Percentiles rank a stretch among this genome's conserved stretches.
phyloP scores from a whole-genome alignment of 202 grass and related monocot species.

The Schoenoplectus tabernaemontani region DNA sequence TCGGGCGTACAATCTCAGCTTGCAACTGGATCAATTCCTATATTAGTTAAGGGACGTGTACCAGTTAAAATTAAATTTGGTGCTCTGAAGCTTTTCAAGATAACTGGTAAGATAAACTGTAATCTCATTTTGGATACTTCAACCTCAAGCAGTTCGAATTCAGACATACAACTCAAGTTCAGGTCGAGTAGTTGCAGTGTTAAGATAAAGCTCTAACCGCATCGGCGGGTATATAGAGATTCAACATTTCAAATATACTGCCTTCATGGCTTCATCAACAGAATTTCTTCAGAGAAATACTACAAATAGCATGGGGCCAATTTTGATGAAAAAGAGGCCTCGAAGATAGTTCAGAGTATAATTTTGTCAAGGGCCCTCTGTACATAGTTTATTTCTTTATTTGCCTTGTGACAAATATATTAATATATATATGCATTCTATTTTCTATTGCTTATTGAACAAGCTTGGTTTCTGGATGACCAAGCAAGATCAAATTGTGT shows the following conservation, averaged over 20 bases:
- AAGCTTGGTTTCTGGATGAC: no score
- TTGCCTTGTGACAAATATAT: not conserved
- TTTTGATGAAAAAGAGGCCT: not conserved
- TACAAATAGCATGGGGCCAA: not conserved
- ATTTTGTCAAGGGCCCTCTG: not conserved
- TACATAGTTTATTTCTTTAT: not conserved
- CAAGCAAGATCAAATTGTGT: no score
- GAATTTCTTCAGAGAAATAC: not conserved
- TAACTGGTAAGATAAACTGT: slow-evolving; percentile 56
- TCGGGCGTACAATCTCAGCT: slow-evolving; percentile 26
- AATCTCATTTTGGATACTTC: slow-evolving; percentile 46
- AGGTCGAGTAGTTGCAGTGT: slow-evolving; percentile 65
- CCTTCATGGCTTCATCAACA: not conserved
- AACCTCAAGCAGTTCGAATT: slow-evolving; percentile 15
- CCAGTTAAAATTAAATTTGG: slow-evolving; percentile 77
- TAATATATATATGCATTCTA: not conserved
- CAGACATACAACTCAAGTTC: slow-evolving; percentile 33
- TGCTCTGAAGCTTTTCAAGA: slow-evolving; percentile 50
- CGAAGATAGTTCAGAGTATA: not conserved
- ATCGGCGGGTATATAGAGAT: not conserved
- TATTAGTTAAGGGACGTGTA: slow-evolving; percentile 42
- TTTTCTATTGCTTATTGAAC: not conserved
- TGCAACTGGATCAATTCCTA: slow-evolving; percentile 43
- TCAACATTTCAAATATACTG: not conserved
- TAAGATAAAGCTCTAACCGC: slow-evolving; percentile 57